These are phyloP conservation scores for Aphanomyces cochlioides DNA, from an alignment of 352 stramenopile genomes.

Conservation along the genomic window DNA sequence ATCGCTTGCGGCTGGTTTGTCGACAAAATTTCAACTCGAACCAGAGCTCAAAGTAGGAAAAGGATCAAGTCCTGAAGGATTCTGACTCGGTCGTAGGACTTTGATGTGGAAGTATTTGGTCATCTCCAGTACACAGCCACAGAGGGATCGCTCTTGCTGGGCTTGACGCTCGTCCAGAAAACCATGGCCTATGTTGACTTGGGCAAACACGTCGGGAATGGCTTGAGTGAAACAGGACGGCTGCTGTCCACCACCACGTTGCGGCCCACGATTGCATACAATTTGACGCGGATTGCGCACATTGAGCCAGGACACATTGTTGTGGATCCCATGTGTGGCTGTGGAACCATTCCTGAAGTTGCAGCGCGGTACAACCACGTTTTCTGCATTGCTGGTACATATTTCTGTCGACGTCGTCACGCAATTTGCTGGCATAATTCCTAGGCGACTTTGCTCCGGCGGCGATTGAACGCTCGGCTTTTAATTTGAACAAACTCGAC, in stretches of 20 bases:
- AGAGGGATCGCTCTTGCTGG: conserved; percentile 11
- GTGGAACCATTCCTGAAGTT: conserved; percentile 28
- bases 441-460: conserved; percentile 22
- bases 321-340: conserved; percentile 30
- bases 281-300: conserved; percentile 19
- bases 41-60: conserved; percentile 14
- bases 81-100: not conserved
- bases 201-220: conserved; percentile 14
- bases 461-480: conserved; percentile 11
- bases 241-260: conserved; percentile 24
- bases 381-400: conserved; percentile 21
- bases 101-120: conserved; percentile 27
- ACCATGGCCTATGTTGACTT: conserved; percentile 27
- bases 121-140: conserved; percentile 27
- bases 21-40: conserved; percentile 1
- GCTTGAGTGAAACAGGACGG: conserved; percentile 23
- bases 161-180: not conserved
- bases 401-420: not conserved
- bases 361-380: conserved; percentile 19
- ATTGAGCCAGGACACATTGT: not conserved
- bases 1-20: conserved; percentile 12
- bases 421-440: not conserved
- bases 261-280: conserved; percentile 29
- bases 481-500: not conserved
- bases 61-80: not conserved